phyloP scores from a whole-genome alignment of 2,329 filamentous ascomycete genomes.

The Aspergillus sp. region DNA sequence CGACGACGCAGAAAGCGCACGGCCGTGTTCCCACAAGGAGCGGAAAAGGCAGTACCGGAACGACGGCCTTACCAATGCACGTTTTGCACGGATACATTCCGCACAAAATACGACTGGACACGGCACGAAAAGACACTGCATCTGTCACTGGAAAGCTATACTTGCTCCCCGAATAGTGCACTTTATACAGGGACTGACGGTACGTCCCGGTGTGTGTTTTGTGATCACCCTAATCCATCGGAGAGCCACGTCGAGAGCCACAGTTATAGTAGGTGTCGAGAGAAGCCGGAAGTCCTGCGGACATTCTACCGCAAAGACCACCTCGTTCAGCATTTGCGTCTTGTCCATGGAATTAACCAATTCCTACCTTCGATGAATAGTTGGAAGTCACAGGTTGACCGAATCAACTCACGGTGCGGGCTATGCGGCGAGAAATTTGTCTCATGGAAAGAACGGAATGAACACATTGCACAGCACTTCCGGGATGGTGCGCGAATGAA shows the following conservation, averaged over 20 bases:
- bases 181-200: constrained; percentile 32
- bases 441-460: constrained; percentile 34
- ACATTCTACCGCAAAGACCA: constrained; percentile 62
- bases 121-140: constrained; percentile 50
- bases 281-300: constrained; percentile 53
- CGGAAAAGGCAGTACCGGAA: constrained; percentile 23
- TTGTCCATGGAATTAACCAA: constrained; percentile 54
- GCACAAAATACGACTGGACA: constrained; percentile 49
- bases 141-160: constrained; percentile 49
- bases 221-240: constrained; percentile 47
- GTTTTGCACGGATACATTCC: constrained; percentile 49
- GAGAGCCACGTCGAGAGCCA: constrained; percentile 53
- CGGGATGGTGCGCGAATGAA: constrained; percentile 33
- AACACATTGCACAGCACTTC: constrained; percentile 40
- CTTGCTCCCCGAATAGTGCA: constrained; percentile 54
- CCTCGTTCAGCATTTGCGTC: constrained; percentile 55
- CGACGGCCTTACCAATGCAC: constrained; percentile 43
- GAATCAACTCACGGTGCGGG: constrained; percentile 45
- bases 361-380: constrained; percentile 47
- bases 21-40: constrained; percentile 19
- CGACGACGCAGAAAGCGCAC: constrained; percentile 40
- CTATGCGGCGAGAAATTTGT: constrained; percentile 34
- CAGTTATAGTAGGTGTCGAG: constrained; percentile 52
- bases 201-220: constrained; percentile 45
- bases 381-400: constrained; percentile 48